Base-by-base conservation (phyloP, 1,284 basidiomycete genomes). In the Irpex lacteus region DNA sequence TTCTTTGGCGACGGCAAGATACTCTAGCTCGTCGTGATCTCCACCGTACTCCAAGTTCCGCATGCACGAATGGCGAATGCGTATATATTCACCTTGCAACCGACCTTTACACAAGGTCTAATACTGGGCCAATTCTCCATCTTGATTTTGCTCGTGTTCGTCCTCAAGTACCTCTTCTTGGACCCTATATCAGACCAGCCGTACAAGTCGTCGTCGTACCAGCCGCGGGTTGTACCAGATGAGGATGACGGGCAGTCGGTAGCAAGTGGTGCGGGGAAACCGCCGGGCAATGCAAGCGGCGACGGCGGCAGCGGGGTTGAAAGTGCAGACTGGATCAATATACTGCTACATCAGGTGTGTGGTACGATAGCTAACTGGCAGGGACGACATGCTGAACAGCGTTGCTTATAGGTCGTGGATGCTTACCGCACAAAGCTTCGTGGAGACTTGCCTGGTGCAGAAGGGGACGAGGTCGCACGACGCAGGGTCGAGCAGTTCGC, bases 81-180 rank as follows among this genome's bases (percentile, higher is more conserved):
- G 72, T 87, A 88, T 74, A 73, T 92, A 60, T 85, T 92, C 70
- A 87, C 88, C 19, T 78, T 92, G 58, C 86, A 90, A 69, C 92
- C 90, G 1, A 94, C 91, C 1, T 94, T 94, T 75, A 93, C 92
- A 0, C 92, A 94, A 73, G 92, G 92, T 44, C 83, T 94, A 54
- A 79, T 94, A 36, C 76, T 94, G 36, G 92, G 92, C 64, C 92
- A 94, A 71, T 77, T 92, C 38, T 93, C 91, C 40, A 87, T 94
- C 66, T 79, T 94, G 59, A 70, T 87, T 59, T 80, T 94, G 36
- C 81, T 94, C 37, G 80, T 78, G 44, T 78, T 92, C 68, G 81
- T 94, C 67, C 85, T 94, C 76, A 91, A 90, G 73, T 92, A 93
- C 72, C 84, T 94, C 56, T 94, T 94, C 75, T 83, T 94, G 67